phyloP scores from a whole-genome alignment of 2,329 filamentous ascomycete species.

The Xylaria sp. region DNA sequence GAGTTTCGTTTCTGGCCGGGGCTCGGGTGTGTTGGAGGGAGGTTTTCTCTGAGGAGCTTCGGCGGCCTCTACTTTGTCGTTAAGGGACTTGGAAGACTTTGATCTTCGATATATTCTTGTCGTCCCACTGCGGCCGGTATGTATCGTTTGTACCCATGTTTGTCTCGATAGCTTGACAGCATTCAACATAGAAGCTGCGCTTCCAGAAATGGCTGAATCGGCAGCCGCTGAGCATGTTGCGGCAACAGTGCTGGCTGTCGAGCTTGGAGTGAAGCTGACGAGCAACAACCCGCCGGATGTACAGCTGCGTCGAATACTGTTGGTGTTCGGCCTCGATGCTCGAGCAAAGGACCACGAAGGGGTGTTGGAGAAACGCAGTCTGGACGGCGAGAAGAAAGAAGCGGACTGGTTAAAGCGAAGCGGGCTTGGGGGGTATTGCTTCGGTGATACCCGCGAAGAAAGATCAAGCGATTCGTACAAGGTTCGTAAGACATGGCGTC shows the following conservation, averaged over 20 bases:
- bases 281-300: constrained; percentile 61
- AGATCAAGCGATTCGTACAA: constrained; percentile 39
- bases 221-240: constrained; percentile 48
- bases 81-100: constrained; percentile 41
- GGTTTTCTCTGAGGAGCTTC: constrained; percentile 30
- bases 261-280: constrained; percentile 50
- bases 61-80: constrained; percentile 28
- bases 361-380: constrained; percentile 33
- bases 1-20: constrained; percentile 30
- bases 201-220: constrained; percentile 43
- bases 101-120: constrained; percentile 36
- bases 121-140: constrained; percentile 37
- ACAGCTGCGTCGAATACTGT: constrained; percentile 56
- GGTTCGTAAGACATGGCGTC: constrained; percentile 40
- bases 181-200: constrained; percentile 39
- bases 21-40: constrained; percentile 18
- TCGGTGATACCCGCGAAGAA: constrained; percentile 34
- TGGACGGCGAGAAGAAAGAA: constrained; percentile 30
- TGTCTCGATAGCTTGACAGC: constrained; percentile 46
- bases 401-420: constrained; percentile 31
- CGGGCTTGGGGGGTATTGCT: constrained; percentile 29
- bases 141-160: constrained; percentile 44
- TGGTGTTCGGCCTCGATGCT: constrained; percentile 41
- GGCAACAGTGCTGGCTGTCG: constrained; percentile 47
- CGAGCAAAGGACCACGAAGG: constrained; percentile 38